Base-by-base conservation (phyloP, 2,329 filamentous ascomycete species). In the Hyphodiscus sp. region DNA sequence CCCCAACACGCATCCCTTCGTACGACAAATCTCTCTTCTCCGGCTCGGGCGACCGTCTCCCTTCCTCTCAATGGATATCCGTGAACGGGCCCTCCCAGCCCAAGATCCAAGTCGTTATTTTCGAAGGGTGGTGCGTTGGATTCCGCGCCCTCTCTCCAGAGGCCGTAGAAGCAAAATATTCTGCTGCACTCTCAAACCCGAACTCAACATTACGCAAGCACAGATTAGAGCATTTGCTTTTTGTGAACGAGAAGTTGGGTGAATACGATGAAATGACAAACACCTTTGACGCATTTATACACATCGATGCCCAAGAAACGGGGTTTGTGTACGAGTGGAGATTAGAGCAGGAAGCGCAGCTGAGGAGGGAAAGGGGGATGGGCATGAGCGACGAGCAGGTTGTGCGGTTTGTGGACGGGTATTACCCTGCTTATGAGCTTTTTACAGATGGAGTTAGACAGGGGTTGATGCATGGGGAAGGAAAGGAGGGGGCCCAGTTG, bases 101-200 rank as follows among this genome's bases (percentile, higher is more conserved):
- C 1, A 55, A 51, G 7, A 68, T 69, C 20, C 60, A 72, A 2
- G 76, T 87, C 1, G 74, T 89, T 0, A 77, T 89, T 20, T 85
- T 89, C 58, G 85, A 89, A 67, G 85, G 85, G 1, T 89, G 85
- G 85, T 87, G 82, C 67, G 78, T 88, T 2, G 85, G 85, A 0
- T 89, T 89, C 65, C 77, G 78, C 9, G 71, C 83, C 0, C 69
- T 86, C 20, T 63, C 72, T 18, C 68, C 74, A 1, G 60, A 67
- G 0, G 71, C 71, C 0, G 61, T 87, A 1, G 67, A 71, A 53
- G 54, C 63, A 26, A 80, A 76, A 73, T 66, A 73, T 58, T 62
- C 67, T 23, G 0, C 50, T 47, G 4, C 42, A 49, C 1, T 41
- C 53, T 18, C 18, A 45, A 9, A 57, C 71, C 18, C 76, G 77